Base-by-base conservation (phyloP, 176 grass and related monocot genomes). In the Elaeis guineensis region DNA sequence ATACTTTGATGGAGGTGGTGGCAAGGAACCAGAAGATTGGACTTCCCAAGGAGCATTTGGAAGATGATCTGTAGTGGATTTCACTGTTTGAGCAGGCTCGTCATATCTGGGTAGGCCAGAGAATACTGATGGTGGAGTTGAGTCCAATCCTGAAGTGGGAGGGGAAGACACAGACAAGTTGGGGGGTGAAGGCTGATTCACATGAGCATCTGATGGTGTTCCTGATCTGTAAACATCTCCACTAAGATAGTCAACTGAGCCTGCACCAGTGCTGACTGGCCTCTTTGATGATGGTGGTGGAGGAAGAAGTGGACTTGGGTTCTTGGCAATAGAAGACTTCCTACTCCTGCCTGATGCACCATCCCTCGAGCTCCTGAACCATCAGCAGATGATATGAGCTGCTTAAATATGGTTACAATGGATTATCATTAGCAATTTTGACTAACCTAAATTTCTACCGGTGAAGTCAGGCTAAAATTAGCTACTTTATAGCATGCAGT, bases 1-100 rank as follows among this genome's bases (percentile, higher is more conserved):
- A 61, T 97, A 78, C 26, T 83, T 87, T 44, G 78, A 72, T 0
- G 92, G 92, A 73, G 92, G 87, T 4, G 87, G 92, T 0, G 92
- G 92, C 22, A 97, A 67, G 51, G 75, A 82, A 25, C 64, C 75
- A 54, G 87, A 59, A 23, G 81, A 57, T 54, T 72, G 78, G 5
- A 70, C 32, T 75, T 90, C 92, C 87, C 84, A 80, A 51, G 72
- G 83, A 69, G 81, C 65, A 54, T 78, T 88, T 16, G 86, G 92
- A 80, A 82, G 71, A 51, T 83, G 76, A 62, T 80, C 87, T 25
- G 52, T 63, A 3, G 57, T 14, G n/a, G 50, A 35, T 64, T 69
- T 68, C 7, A 3, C 3, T 15, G 23, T 16, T 54, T 53, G 52
- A 55, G 32, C 52, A 57, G 73, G 77, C 52, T 90, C 87, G 8